Evolutionary conservation across 306 rosid species (phyloP).

Genomic region (Quercus bicolor): DNA sequence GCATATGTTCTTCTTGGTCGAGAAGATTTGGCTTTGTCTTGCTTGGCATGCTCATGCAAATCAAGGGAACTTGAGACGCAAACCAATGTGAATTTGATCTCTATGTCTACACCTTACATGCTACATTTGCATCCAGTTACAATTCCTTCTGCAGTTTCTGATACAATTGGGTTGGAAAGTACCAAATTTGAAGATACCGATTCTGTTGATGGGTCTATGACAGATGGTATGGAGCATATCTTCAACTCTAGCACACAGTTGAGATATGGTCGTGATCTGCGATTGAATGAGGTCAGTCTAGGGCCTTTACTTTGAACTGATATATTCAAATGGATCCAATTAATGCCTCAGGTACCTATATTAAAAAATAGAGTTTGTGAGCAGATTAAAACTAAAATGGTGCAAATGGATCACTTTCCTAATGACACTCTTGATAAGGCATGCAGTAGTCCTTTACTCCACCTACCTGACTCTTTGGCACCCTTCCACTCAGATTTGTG

Average conservation of each 20-base stretch:
- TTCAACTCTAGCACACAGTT: constrained; percentile 96
- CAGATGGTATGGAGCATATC: constrained; percentile 98
- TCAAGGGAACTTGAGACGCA: constrained; percentile 76
- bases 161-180: constrained; percentile 77
- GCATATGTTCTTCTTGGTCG: constrained; percentile 96
- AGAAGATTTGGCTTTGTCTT: constrained; percentile 97
- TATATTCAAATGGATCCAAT: constrained; percentile 14
- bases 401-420: neutral
- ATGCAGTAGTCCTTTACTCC: neutral
- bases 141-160: constrained; percentile 85
- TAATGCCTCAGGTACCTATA: neutral
- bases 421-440: neutral
- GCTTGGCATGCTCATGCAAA: constrained; percentile 62
- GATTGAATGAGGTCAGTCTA: constrained; percentile 84
- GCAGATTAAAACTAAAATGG: neutral
- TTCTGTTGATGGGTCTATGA: constrained; percentile 82
- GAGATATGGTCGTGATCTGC: constrained; percentile 92
- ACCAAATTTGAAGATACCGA: constrained; percentile 88
- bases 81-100: constrained; percentile 80
- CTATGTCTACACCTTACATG: constrained; percentile 96
- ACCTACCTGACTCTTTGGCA: too few relatives aligned
- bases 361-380: neutral
- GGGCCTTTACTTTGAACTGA: constrained; percentile 8
- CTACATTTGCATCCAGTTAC: constrained; percentile 92
- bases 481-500: too few relatives aligned